Conservation (phyloP, 805 yeast genomes). For the Kluyveromyces dobzhanskii region DNA sequence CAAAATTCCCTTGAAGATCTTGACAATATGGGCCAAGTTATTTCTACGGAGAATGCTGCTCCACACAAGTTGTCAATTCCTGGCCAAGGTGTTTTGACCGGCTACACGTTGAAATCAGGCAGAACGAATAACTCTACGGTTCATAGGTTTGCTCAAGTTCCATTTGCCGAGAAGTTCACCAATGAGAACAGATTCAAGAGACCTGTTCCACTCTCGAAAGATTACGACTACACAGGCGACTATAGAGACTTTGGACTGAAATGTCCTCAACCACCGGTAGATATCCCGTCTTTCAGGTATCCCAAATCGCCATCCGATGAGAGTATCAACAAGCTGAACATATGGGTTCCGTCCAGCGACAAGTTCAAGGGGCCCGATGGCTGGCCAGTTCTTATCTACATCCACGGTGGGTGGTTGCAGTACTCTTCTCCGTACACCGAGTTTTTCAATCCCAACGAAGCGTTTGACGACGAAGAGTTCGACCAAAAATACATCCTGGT, state of each 20-base stretch:
- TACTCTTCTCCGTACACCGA: slow-evolving; percentile 25
- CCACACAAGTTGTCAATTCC: slow-evolving; percentile 15
- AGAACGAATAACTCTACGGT: slow-evolving; percentile 7
- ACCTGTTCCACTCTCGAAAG: slow-evolving; percentile 29
- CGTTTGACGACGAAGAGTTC: slow-evolving; percentile 20
- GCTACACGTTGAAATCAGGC: slow-evolving; percentile 17
- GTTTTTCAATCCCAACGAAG: slow-evolving; percentile 20
- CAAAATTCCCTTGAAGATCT: too few relatives aligned
- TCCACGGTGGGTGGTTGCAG: slow-evolving; percentile 40
- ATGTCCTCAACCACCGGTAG: slow-evolving; percentile 33
- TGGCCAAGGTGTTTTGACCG: slow-evolving; percentile 25
- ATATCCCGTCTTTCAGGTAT: slow-evolving; percentile 22
- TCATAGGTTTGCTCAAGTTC: slow-evolving; percentile 27
- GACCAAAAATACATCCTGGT: slow-evolving; percentile 31
- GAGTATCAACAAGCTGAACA: slow-evolving; percentile 29
- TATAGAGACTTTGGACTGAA: slow-evolving; percentile 29
- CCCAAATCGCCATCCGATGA: slow-evolving; percentile 17
- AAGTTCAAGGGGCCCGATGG: slow-evolving; percentile 29
- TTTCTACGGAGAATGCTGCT: slow-evolving; percentile 11
- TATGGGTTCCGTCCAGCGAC: slow-evolving; percentile 32
- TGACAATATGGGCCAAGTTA: slow-evolving; percentile 1
- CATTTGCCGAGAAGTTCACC: slow-evolving; percentile 29
- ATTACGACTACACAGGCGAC: slow-evolving; percentile 33
- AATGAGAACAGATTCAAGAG: slow-evolving; percentile 29
- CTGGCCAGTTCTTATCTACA: slow-evolving; percentile 35